Evolutionary conservation across 441 rosid species (phyloP).

Genomic region (Pelargonium fulgidum): DNA sequence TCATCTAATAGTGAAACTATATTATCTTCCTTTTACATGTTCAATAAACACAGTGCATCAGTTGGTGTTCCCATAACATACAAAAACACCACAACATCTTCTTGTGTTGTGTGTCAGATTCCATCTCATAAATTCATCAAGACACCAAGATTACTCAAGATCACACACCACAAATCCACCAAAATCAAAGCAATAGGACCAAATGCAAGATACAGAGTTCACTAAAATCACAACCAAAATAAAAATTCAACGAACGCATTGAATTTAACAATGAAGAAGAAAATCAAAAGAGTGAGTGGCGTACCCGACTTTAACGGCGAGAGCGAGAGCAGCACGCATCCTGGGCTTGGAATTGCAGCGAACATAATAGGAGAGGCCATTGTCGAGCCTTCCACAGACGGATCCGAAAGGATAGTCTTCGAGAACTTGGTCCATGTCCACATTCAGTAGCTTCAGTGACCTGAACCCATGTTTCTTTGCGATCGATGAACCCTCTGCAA

Average conservation of each 20-base stretch:
- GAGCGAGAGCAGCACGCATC: slow-evolving; percentile 90
- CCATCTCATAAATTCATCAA: neutral
- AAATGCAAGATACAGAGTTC: no score
- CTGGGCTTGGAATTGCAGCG: slow-evolving; percentile 80
- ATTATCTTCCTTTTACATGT: neutral
- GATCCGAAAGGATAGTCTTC: slow-evolving; percentile 64
- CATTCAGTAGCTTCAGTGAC: slow-evolving; percentile 63
- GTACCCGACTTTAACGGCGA: slow-evolving; percentile 83
- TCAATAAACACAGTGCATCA: neutral
- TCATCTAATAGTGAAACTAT: no score
- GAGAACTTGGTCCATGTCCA: slow-evolving; percentile 48
- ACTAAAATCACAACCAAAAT: no score
- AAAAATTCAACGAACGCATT: no score
- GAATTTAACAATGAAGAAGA: neutral
- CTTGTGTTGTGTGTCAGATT: neutral
- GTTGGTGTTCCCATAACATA: neutral
- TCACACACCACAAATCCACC: neutral
- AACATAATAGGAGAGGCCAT: slow-evolving; percentile 83
- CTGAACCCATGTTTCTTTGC: slow-evolving; percentile 70
- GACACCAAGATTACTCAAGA: neutral
- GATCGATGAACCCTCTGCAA: slow-evolving; percentile 51
- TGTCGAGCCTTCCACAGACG: slow-evolving; percentile 66
- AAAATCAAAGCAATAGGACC: no score
- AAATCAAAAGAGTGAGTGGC: neutral
- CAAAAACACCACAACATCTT: neutral